These are phyloP conservation scores for Aureobasidium sp. DNA, from an alignment of 2,329 filamentous ascomycete genomes.

Conservation along the genomic window DNA sequence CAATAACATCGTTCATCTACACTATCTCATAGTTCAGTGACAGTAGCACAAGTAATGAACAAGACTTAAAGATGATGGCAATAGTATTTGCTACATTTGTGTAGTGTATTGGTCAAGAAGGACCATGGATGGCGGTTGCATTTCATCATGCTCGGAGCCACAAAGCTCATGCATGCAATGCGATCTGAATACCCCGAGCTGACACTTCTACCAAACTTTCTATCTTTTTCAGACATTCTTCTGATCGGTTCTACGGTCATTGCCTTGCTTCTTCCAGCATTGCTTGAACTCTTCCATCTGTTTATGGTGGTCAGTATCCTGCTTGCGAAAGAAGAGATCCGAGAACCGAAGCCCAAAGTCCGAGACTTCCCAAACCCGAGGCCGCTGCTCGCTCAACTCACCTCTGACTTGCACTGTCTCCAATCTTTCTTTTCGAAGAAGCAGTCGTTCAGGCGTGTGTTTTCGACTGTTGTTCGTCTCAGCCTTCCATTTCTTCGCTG, in stretches of 20 bases:
- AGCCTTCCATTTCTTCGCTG: slow-evolving; percentile 68
- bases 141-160: neutral
- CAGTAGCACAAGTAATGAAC: neutral
- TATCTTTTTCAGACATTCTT: slow-evolving; percentile 53
- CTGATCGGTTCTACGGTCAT: slow-evolving; percentile 71
- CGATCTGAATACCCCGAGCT: neutral
- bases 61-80: neutral
- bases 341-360: neutral
- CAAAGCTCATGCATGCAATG: slow-evolving; percentile 1
- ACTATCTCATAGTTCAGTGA: too few relatives aligned
- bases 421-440: slow-evolving; percentile 96
- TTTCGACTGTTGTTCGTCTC: slow-evolving; percentile 58
- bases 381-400: slow-evolving; percentile 42
- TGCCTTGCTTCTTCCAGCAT: slow-evolving; percentile 88
- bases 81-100: neutral
- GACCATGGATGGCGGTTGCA: neutral
- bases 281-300: slow-evolving; percentile 85
- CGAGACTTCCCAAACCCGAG: slow-evolving; percentile 2
- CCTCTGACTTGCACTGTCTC: slow-evolving; percentile 81
- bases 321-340: neutral
- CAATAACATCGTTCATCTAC: neutral
- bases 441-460: slow-evolving; percentile 86
- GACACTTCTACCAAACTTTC: neutral
- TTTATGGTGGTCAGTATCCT: neutral
- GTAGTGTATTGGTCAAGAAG: neutral